Conservation (phyloP, 2,329 filamentous ascomycete genomes). For the Leptographium radiaticola region DNA sequence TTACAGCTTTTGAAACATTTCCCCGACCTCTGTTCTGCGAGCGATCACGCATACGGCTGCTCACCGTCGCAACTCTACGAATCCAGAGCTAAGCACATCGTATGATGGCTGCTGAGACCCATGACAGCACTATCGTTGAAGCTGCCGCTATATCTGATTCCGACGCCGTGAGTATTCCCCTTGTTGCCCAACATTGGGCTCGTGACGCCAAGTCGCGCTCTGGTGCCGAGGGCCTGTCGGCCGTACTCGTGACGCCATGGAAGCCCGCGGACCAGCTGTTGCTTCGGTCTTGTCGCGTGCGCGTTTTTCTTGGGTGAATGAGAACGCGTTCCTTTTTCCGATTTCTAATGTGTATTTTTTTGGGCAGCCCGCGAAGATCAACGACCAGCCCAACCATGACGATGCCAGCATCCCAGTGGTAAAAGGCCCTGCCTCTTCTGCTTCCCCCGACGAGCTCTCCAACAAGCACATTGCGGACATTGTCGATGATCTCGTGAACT, state of each 20-base stretch:
- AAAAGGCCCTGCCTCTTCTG: conserved; percentile 29
- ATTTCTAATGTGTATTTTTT: background rate
- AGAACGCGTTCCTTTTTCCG: background rate
- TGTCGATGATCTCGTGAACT: conserved; percentile 46
- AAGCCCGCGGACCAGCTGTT: background rate
- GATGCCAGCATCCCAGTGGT: conserved; percentile 27
- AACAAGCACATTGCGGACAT: conserved; percentile 43
- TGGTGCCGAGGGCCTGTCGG: background rate
- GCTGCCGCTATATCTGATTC: conserved; percentile 34
- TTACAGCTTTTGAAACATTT: conserved; percentile 6
- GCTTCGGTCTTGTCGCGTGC: background rate
- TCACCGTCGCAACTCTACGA: conserved; percentile 7
- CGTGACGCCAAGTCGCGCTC: no score
- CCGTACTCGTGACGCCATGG: background rate
- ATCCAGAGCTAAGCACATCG: conserved; percentile 30
- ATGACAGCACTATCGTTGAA: conserved; percentile 39
- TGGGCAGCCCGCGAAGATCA: conserved; percentile 20
- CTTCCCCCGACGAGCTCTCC: conserved; percentile 36
- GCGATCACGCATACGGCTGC: conserved; percentile 6
- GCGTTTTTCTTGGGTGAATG: background rate
- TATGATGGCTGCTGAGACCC: conserved; percentile 54
- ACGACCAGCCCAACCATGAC: conserved; percentile 34
- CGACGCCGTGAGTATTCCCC: conserved; percentile 28
- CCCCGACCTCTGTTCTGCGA: conserved; percentile 11
- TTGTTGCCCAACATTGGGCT: background rate